Evolutionary conservation across 225 moss, liverwort and hornwort genomes (phyloP).

Genomic region (Pseudisothecium myosuroides): DNA sequence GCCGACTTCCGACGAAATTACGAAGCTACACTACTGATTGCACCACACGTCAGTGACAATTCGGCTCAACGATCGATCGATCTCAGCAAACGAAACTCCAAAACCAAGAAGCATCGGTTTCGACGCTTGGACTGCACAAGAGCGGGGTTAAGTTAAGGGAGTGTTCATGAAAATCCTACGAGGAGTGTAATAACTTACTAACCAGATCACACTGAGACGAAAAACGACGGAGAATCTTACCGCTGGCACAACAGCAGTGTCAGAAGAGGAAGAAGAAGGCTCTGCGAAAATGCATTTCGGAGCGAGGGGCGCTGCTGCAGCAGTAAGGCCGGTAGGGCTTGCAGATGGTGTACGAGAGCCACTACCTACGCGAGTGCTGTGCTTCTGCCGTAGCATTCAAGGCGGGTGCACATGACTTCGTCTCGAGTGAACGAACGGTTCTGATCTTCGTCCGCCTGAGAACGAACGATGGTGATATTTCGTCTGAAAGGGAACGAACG

Average conservation of each 20-base stretch:
- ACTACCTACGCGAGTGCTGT: not conserved
- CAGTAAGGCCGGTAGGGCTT: not conserved
- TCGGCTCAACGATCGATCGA: not conserved
- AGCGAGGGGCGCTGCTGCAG: not conserved
- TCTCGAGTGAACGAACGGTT: not conserved
- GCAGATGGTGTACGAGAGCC: not conserved
- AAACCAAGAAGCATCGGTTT: not conserved
- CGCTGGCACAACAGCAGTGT: not conserved
- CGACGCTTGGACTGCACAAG: not conserved
- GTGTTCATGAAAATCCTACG: not conserved
- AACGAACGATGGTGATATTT: not conserved
- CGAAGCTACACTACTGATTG: not conserved
- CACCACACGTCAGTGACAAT: not conserved
- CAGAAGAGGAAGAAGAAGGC: not conserved
- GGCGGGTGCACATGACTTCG: not conserved
- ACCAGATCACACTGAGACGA: not conserved
- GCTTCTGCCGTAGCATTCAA: not conserved
- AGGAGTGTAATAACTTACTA: not conserved
- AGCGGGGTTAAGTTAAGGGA: too few relatives aligned
- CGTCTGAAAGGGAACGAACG: not conserved
- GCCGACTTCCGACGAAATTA: not conserved
- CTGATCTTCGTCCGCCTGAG: not conserved
- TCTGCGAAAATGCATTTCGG: not conserved
- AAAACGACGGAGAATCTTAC: not conserved
- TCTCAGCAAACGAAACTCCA: not conserved